Conservation (phyloP, 495 filamentous ascomycete genomes). For the Talaromyces ruber region DNA sequence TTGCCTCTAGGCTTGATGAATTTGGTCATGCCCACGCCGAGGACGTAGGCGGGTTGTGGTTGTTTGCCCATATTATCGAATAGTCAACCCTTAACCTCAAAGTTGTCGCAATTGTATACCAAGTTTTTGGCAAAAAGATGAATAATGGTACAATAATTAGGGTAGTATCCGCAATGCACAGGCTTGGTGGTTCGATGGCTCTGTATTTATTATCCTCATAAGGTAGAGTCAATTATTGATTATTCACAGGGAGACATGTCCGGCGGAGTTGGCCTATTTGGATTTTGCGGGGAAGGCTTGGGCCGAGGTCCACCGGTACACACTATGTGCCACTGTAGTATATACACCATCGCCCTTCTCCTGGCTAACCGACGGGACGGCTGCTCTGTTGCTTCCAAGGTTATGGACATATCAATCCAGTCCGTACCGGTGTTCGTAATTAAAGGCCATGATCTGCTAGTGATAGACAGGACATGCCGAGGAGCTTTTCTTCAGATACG, state of each 20-base stretch:
- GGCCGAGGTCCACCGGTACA: neutral
- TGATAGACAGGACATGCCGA: neutral
- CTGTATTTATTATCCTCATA: neutral
- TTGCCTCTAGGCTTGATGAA: conserved; percentile 97
- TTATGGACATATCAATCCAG: neutral
- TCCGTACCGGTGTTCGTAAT: neutral
- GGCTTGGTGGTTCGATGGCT: neutral
- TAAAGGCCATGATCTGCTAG: neutral
- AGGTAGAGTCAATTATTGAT: neutral
- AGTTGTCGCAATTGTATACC: neutral
- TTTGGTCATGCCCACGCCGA: conserved; percentile 97
- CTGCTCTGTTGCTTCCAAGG: neutral
- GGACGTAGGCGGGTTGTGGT: conserved; percentile 63
- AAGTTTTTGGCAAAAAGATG: neutral
- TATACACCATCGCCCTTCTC: too few species aligned
- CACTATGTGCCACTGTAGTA: too few species aligned
- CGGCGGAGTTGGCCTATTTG: neutral
- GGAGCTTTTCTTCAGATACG: neutral
- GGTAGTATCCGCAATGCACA: neutral
- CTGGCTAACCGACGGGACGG: too few species aligned
- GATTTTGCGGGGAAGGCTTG: neutral
- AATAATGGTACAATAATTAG: neutral
- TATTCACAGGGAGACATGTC: neutral
- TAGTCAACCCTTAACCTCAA: neutral
- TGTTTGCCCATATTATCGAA: conserved; percentile 37